phyloP scores from a whole-genome alignment of 176 grass and related monocot genomes.

The maize (Zea mays) region Zm-B73-REFERENCE-NAM-5.0 NC_050098.1:193030001-193030500 shows the following conservation, averaged over 20 bases:
- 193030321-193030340: neutral
- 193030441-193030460: neutral
- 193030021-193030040: neutral
- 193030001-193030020: neutral
- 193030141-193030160: conserved; percentile 96
- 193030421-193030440: neutral
- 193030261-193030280: conserved; percentile 32
- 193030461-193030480: neutral
- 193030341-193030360: neutral
- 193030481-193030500: neutral
- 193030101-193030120: conserved; percentile 92
- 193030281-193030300: neutral
- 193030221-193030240: conserved; percentile 86
- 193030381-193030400: neutral
- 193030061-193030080: conserved; percentile 75
- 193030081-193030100: conserved; percentile 95
- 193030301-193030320: neutral
- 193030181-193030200: conserved; percentile 93
- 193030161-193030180: conserved; percentile 88
- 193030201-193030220: conserved; percentile 94
- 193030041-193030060: conserved; percentile 33
- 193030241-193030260: conserved; percentile 99
- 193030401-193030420: neutral
- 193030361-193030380: neutral
- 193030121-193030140: conserved; percentile 99